Evolutionary conservation across 805 yeast genomes (phyloP).

Genomic region (Monosporozyma solicola): DNA sequence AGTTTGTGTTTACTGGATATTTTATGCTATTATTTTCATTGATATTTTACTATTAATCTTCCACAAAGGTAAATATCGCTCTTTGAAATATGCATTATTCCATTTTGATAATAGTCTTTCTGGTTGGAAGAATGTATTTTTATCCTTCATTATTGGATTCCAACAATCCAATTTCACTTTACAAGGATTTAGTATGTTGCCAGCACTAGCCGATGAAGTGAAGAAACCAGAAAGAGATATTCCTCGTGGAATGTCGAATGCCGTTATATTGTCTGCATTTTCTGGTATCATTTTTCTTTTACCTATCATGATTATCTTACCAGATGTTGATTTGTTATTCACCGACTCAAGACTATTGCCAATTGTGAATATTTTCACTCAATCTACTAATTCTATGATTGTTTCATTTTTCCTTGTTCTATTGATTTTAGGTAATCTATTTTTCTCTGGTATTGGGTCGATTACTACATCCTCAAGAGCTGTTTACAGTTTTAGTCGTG

Average conservation of each 20-base stretch:
- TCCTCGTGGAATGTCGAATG: conserved; percentile 61
- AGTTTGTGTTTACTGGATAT: conserved; percentile 66
- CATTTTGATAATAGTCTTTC: conserved; percentile 62
- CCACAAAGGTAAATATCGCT: conserved; percentile 48
- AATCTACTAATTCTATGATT: conserved; percentile 57
- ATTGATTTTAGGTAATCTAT: conserved; percentile 56
- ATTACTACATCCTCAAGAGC: conserved; percentile 74
- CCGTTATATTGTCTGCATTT: conserved; percentile 55
- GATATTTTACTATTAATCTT: conserved; percentile 52
- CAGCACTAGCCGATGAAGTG: conserved; percentile 78
- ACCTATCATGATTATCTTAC: conserved; percentile 63
- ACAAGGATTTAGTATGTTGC: conserved; percentile 76
- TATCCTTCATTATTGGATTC: conserved; percentile 69
- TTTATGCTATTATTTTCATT: conserved; percentile 59
- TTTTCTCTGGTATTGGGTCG: conserved; percentile 73
- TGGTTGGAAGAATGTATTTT: conserved; percentile 56
- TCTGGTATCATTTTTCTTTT: conserved; percentile 65
- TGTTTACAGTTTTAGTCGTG: conserved; percentile 77
- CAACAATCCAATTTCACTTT: conserved; percentile 72
- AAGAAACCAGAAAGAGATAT: conserved; percentile 63
- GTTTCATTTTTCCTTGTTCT: conserved; percentile 63
- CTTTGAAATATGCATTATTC: conserved; percentile 50
- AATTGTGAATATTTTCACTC: conserved; percentile 64
- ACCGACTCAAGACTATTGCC: conserved; percentile 66
- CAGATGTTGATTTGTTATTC: conserved; percentile 48